Percentiles rank a stretch among this genome's conserved stretches.
Evolutionary conservation across 345 rosid species (phyloP).

Genomic region (Raphanus sativus): DNA sequence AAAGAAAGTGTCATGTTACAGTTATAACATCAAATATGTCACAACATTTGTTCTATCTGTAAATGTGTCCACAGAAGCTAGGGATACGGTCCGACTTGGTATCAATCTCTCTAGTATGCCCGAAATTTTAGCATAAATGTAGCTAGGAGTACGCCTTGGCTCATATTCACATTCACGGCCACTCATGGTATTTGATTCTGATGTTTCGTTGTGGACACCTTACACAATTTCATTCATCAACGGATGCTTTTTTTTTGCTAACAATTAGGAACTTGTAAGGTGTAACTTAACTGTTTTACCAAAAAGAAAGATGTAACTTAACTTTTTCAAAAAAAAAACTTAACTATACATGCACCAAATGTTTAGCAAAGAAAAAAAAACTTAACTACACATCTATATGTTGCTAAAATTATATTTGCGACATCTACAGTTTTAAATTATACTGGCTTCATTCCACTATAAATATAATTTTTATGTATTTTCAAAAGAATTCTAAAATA

Average conservation of each 20-base stretch:
- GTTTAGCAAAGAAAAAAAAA: neutral
- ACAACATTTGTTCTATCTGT: neutral
- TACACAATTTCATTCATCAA: neutral
- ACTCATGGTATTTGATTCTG: neutral
- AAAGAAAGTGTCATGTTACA: constrained; percentile 16
- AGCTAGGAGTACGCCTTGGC: neutral
- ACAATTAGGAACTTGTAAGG: neutral
- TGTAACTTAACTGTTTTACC: neutral
- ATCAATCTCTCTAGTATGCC: neutral
- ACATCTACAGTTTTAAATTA: neutral
- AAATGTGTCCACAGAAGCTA: neutral
- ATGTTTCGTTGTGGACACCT: neutral
- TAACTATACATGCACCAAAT: too few species aligned
- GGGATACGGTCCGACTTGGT: neutral
- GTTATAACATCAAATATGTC: neutral
- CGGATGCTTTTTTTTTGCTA: neutral
- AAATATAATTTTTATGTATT: neutral
- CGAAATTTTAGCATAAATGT: neutral
- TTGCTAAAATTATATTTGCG: neutral
- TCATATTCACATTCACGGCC: neutral
- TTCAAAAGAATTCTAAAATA: neutral
- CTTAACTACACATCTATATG: neutral
- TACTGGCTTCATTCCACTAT: neutral
- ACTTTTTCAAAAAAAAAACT: too few species aligned
- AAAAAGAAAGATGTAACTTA: neutral